Conservation (phyloP, 192 early-diverging fungal species). For the Mortierella claussenii region DNA sequence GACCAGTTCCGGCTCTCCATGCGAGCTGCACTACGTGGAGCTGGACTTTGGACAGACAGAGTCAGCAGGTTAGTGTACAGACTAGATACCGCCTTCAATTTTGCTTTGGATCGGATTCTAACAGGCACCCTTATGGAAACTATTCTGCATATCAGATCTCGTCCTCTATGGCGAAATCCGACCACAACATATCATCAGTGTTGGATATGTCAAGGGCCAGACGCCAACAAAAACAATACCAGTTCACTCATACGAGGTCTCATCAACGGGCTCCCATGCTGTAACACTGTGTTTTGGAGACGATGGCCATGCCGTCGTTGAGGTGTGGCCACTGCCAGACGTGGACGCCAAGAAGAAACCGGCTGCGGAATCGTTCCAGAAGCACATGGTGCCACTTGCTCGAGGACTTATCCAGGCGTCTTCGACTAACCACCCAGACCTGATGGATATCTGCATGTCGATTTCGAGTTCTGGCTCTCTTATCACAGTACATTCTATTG, state of each 20-base stretch:
- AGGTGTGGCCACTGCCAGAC: background rate
- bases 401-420: background rate
- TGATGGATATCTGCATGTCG: constrained; percentile 1
- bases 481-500: constrained; percentile 1
- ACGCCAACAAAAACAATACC: background rate
- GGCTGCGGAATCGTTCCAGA: background rate
- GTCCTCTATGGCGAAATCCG: background rate
- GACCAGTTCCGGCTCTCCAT: background rate
- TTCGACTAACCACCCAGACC: constrained; percentile 2
- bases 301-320: background rate
- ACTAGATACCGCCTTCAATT: background rate
- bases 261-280: background rate
- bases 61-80: background rate
- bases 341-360: too few relatives aligned
- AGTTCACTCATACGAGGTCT: background rate
- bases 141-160: background rate
- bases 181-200: background rate
- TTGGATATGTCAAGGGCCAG: background rate
- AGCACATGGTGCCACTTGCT: background rate
- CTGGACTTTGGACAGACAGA: background rate
- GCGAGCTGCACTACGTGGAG: constrained; percentile 1
- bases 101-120: background rate
- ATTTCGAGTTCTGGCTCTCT: background rate
- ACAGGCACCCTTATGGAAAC: background rate
- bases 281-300: background rate